Conservation (phyloP, 768 basidiomycete genomes). For the Peribolospora baueri region DNA sequence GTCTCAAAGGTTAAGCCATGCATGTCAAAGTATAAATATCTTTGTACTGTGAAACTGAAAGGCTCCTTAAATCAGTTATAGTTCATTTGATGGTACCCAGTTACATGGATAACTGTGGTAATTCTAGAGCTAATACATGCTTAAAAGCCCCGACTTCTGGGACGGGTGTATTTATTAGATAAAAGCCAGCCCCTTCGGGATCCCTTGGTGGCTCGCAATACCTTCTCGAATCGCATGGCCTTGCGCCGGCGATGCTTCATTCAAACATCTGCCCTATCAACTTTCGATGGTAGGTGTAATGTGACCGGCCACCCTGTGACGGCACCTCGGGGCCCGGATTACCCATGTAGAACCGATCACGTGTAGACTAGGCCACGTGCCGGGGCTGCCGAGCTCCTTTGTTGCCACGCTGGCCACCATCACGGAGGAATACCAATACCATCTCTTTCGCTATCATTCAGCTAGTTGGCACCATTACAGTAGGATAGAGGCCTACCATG, state of each 20-base stretch:
- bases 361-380: too few relatives aligned
- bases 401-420: constrained; percentile 52
- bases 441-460: constrained; percentile 48
- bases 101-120: constrained; percentile 60
- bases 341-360: too few relatives aligned
- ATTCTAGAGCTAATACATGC: constrained; percentile 57
- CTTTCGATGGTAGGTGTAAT: constrained; percentile 53
- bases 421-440: constrained; percentile 47
- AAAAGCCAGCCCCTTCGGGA: constrained; percentile 30
- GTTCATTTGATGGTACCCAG: constrained; percentile 52
- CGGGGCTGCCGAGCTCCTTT: constrained; percentile 23
- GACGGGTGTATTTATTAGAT: constrained; percentile 50
- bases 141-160: constrained; percentile 22
- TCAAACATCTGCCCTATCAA: constrained; percentile 51
- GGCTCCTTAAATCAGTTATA: constrained; percentile 66
- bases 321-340: too few relatives aligned
- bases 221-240: constrained; percentile 48
- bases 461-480: constrained; percentile 47
- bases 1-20: constrained; percentile 65
- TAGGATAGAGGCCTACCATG: constrained; percentile 53
- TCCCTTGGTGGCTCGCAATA: constrained; percentile 47
- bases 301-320: too few relatives aligned
- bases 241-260: constrained; percentile 47
- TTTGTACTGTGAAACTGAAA: constrained; percentile 57
- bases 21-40: constrained; percentile 57